phyloP scores from a whole-genome alignment of 177 flowering plant species.

The Vitis hybrid region DNA sequence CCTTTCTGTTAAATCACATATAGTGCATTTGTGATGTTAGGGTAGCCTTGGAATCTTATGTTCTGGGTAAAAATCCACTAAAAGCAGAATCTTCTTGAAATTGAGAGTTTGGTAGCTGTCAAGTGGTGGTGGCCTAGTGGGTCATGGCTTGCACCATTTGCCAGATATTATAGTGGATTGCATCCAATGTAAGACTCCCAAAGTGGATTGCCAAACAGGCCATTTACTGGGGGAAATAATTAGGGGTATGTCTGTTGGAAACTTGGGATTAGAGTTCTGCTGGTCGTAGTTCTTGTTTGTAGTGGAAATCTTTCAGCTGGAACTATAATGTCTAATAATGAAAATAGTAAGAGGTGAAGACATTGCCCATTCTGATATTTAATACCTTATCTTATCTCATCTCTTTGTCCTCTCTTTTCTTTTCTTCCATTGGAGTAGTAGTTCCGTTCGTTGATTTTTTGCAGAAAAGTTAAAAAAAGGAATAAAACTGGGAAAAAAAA shows the following conservation, averaged over 20 bases:
- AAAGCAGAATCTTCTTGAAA: conserved; percentile 6
- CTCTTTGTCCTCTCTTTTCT: neutral
- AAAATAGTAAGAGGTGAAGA: neutral
- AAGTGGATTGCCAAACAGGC: conserved; percentile 3
- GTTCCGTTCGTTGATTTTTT: no score
- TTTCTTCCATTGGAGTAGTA: no score
- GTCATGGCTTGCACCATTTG: conserved; percentile 6
- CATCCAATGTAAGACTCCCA: no score
- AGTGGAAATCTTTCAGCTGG: neutral
- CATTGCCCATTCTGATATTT: neutral
- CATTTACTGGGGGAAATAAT: conserved; percentile 7
- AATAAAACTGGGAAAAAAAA: no score
- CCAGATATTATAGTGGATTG: neutral
- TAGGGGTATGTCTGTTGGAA: conserved; percentile 1
- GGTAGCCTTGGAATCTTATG: no score
- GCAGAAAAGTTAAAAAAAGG: no score
- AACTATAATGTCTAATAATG: neutral
- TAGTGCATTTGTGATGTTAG: neutral
- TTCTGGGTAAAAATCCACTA: neutral
- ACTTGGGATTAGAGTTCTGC: neutral
- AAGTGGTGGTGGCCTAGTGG: conserved; percentile 3
- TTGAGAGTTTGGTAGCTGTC: conserved; percentile 11
- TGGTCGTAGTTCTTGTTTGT: neutral
- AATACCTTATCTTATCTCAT: neutral
- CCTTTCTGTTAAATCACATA: neutral